Conservation (phyloP, 768 basidiomycete species). For the Termitomyces sp. region DNA sequence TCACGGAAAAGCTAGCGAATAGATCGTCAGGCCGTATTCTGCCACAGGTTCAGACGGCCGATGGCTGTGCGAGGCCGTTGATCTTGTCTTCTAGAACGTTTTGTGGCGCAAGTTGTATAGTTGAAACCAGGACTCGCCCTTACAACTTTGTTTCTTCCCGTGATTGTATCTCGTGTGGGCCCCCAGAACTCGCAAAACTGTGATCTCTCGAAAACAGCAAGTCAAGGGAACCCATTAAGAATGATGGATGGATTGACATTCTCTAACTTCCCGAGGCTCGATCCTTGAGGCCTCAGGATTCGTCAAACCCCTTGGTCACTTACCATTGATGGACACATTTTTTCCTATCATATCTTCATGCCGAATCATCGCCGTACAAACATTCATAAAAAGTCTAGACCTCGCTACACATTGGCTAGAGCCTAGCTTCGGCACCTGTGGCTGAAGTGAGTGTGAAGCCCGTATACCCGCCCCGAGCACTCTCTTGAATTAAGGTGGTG, state of each 20-base stretch:
- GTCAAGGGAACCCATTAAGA: background rate
- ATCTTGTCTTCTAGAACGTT: too few relatives aligned
- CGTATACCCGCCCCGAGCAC: conserved; percentile 19
- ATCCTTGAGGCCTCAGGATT: background rate
- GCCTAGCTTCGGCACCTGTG: background rate
- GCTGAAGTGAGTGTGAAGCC: conserved; percentile 12
- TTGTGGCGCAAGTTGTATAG: too few relatives aligned
- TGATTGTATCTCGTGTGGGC: background rate
- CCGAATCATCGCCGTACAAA: background rate
- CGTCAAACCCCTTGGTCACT: background rate
- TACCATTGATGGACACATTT: background rate
- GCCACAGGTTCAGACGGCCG: too few relatives aligned
- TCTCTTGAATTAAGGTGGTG: conserved; percentile 16
- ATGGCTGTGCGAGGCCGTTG: too few relatives aligned
- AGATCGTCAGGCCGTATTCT: too few relatives aligned
- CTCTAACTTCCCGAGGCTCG: background rate
- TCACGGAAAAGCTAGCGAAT: too few relatives aligned
- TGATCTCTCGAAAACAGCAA: background rate
- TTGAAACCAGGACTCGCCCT: background rate
- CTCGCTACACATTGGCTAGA: background rate
- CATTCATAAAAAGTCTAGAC: background rate
- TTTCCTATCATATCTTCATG: background rate
- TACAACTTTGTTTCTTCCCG: background rate
- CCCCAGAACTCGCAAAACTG: background rate
- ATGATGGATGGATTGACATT: background rate